A percentile compares a stretch with the other conserved stretches of the same genome.
These are phyloP conservation scores for Elsinoe arachidis DNA, from an alignment of 2,329 filamentous ascomycete genomes.

Conservation along the genomic window DNA sequence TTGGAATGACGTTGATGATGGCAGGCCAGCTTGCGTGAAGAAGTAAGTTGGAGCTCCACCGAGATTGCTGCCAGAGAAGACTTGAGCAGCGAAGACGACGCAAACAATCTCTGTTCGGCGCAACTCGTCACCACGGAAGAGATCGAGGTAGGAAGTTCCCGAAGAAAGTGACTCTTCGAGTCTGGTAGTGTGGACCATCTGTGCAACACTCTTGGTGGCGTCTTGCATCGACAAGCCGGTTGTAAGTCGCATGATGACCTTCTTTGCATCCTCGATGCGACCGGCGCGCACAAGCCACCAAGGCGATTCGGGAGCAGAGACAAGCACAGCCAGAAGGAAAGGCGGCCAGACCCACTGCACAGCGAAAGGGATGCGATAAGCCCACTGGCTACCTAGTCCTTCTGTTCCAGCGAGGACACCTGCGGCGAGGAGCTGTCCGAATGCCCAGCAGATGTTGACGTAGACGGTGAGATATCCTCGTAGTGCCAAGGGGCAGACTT, in stretches of 20 bases:
- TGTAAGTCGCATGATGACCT: constrained; percentile 23
- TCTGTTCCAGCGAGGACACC: constrained; percentile 31
- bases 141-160: constrained; percentile 31
- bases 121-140: constrained; percentile 35
- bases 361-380: constrained; percentile 37
- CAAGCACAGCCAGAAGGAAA: constrained; percentile 31
- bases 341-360: constrained; percentile 37
- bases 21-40: constrained; percentile 37
- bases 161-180: constrained; percentile 33
- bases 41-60: constrained; percentile 41
- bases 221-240: neutral
- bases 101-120: constrained; percentile 37
- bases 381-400: constrained; percentile 30
- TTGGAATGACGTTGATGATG: constrained; percentile 31
- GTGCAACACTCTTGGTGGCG: constrained; percentile 21
- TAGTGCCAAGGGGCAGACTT: constrained; percentile 52
- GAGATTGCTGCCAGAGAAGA: constrained; percentile 35
- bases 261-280: constrained; percentile 28
- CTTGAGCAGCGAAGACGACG: constrained; percentile 37
- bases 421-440: constrained; percentile 49
- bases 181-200: constrained; percentile 32
- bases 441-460: constrained; percentile 55
- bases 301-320: constrained; percentile 27
- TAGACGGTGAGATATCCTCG: constrained; percentile 51
- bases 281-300: constrained; percentile 31